Evolutionary conservation across 1,139 yeast genomes (phyloP).

Genomic region (Trichomonascaceae sp.): DNA sequence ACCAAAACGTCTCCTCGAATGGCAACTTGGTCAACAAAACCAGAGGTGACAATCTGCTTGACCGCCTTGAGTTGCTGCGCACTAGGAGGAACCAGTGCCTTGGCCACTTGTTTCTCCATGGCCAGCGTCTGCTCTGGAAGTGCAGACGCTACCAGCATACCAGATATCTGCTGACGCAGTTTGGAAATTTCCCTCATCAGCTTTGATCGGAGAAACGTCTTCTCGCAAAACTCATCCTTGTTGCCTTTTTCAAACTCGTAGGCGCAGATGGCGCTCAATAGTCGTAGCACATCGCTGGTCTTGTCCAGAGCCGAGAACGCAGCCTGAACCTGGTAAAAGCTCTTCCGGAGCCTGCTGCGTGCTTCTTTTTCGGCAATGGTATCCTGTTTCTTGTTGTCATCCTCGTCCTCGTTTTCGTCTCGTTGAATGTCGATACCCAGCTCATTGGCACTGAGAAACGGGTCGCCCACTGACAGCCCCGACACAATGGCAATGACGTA

Average conservation of each 20-base stretch:
- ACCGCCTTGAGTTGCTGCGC: slow-evolving; percentile 59
- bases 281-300: slow-evolving; percentile 58
- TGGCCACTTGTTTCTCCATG: slow-evolving; percentile 32
- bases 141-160: slow-evolving; percentile 56
- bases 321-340: slow-evolving; percentile 43
- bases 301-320: slow-evolving; percentile 56
- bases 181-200: slow-evolving; percentile 74
- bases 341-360: slow-evolving; percentile 33
- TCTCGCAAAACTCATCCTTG: slow-evolving; percentile 33
- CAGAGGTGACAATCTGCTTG: slow-evolving; percentile 87
- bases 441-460: slow-evolving; percentile 65
- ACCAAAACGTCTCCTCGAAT: slow-evolving; percentile 63
- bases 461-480: slow-evolving; percentile 88
- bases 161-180: slow-evolving; percentile 63
- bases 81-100: slow-evolving; percentile 56
- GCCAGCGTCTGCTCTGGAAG: slow-evolving; percentile 38
- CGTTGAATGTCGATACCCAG: slow-evolving; percentile 35
- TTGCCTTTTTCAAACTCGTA: slow-evolving; percentile 50
- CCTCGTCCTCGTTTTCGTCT: slow-evolving; percentile 17
- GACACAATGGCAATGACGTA: slow-evolving; percentile 85
- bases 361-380: slow-evolving; percentile 28
- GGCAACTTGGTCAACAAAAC: slow-evolving; percentile 85
- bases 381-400: slow-evolving; percentile 19
- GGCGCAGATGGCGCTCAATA: slow-evolving; percentile 81
- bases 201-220: slow-evolving; percentile 45